Evolutionary conservation across 495 filamentous ascomycete genomes (phyloP), one percentile per base, ranked within the genome.

Genomic region (Penicillium roqueforti): DNA sequence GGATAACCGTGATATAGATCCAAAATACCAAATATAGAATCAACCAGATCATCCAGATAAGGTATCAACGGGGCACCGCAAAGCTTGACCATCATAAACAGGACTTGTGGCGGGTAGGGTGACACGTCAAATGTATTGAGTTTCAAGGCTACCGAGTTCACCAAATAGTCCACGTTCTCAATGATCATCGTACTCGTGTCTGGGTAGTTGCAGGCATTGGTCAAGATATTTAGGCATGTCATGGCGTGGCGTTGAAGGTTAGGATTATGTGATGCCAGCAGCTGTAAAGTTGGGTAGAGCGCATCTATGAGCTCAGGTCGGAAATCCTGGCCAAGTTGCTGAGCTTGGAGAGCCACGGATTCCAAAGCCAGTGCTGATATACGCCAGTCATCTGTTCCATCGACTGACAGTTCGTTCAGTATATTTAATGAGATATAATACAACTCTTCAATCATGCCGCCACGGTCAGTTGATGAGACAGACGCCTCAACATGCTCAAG

Each of bases 1-100:
- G 90, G 86, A 66, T 97, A 97, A 4, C 93, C 93, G 68, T 99
- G 95, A 60, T 91, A 97, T 54, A 87, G 83, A 55, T 96, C 92
- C 29, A 99, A 68, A 3, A 93, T 89, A 0, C 86, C 88, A 61
- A 99, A 97, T 20, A 97, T 88, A 3, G 88, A 89, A 8, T 83
- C 85, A 0, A 97, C 83, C 14, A 95, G 80, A 65, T 99, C 93
- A 59, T 97, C 95, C 19, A 99, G 72, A 65, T 89, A 97, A 0
- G 92, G 91, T 22, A 97, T 76, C 7, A 99, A 71, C 28, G 74
- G 77, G 8, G 89, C 84, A 7, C 95, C 93, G 41, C 89, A 88
- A 28, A 99, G 76, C 22, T 81, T 85, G 49, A 97, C 79, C 88
- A 99, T 93, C 91, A 99, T 97, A 9, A 87, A 78, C 13, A 99